Percentiles rank a stretch among this genome's conserved stretches.
phyloP scores from a whole-genome alignment of 176 grass and related monocot genomes.

The Themeda triandra region DNA sequence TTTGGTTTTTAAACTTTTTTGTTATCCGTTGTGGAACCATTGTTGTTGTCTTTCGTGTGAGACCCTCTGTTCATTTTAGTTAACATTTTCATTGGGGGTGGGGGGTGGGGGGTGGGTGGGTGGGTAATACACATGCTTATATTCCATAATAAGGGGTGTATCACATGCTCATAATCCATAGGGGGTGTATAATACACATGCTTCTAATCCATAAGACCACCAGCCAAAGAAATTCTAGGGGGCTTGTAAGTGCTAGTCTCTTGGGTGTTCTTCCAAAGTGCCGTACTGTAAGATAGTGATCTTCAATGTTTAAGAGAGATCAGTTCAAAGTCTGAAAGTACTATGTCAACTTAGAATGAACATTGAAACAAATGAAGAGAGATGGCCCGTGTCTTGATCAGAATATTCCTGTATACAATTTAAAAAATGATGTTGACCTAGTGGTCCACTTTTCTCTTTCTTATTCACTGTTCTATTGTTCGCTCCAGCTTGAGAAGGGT shows the following conservation, averaged over 20 bases:
- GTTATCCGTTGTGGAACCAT: background rate
- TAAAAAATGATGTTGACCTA: conserved; percentile 6
- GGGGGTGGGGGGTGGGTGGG: too few relatives aligned
- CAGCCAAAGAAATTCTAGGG: background rate
- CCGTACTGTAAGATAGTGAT: background rate
- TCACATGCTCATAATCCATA: background rate
- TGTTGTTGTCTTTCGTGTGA: background rate
- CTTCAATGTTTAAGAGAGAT: background rate
- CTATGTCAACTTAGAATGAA: background rate
- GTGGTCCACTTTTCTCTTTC: background rate
- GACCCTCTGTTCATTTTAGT: background rate
- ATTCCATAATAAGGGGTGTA: background rate
- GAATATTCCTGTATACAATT: conserved; percentile 4
- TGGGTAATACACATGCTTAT: too few relatives aligned
- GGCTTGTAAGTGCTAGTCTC: background rate
- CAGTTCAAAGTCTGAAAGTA: background rate
- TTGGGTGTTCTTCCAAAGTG: background rate
- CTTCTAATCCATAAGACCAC: background rate
- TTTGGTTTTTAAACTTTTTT: background rate
- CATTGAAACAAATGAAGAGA: background rate
- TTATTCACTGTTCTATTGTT: conserved; percentile 35
- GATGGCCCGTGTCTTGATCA: background rate
- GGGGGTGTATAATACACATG: background rate
- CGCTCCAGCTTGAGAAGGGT: conserved; percentile 89
- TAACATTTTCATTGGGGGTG: background rate